A percentile compares a stretch with the other conserved stretches of the same genome.
These are phyloP conservation scores for Leccinum uliginosum DNA, from an alignment of 768 basidiomycete species.

Conservation along the genomic window DNA sequence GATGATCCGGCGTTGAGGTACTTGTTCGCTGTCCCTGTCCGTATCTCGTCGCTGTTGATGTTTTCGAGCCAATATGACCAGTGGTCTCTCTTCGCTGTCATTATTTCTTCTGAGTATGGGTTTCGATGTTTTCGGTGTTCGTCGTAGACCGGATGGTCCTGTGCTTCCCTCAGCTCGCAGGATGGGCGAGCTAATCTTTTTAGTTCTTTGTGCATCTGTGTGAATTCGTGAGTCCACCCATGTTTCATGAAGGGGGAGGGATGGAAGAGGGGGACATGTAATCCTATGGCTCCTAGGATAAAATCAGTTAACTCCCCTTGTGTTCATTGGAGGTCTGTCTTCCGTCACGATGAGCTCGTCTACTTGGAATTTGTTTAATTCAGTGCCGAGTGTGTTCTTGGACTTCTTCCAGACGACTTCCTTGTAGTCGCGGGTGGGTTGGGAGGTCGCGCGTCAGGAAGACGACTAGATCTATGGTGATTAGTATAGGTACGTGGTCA, in stretches of 20 bases:
- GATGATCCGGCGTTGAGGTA: neutral
- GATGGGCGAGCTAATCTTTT: neutral
- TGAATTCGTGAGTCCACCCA: neutral
- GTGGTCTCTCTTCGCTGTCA: neutral
- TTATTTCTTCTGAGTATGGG: neutral
- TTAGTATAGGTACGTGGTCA: slow-evolving; percentile 33
- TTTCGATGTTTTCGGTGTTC: neutral
- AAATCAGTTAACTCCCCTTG: neutral
- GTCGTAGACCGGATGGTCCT: neutral
- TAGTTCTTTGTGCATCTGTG: neutral
- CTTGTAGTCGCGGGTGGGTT: neutral
- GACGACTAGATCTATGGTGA: neutral
- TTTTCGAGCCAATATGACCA: slow-evolving; percentile 10
- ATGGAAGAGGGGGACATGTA: neutral
- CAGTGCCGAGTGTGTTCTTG: neutral
- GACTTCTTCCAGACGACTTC: neutral
- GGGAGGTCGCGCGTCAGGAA: too few species aligned
- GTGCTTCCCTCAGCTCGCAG: too few species aligned
- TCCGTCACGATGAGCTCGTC: neutral
- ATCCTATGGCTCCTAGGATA: neutral
- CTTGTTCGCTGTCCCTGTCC: slow-evolving; percentile 3
- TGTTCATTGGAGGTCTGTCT: neutral
- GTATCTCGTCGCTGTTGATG: neutral
- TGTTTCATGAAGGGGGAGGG: neutral
- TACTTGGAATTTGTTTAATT: too few species aligned